Conservation (phyloP, 768 basidiomycete genomes). For the Trametes maxima region DNA sequence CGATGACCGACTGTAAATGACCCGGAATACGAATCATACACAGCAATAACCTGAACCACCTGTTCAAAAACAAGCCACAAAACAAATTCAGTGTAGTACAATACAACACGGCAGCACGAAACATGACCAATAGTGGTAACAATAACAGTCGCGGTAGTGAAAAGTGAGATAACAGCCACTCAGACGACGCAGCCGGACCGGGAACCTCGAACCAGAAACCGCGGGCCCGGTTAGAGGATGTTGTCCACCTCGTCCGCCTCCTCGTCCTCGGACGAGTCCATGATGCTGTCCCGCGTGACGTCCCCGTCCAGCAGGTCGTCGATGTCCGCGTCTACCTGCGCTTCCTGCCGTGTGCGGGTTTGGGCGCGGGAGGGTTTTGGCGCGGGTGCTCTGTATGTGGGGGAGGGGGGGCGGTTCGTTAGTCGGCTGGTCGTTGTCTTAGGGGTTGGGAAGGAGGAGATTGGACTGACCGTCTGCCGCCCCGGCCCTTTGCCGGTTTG, state of each 20-base stretch:
- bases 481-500: conserved; percentile 6
- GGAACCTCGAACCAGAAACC: too few species aligned
- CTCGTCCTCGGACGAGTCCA: conserved; percentile 45
- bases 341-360: conserved; percentile 6
- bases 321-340: conserved; percentile 19
- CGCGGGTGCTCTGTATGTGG: conserved; percentile 23
- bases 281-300: conserved; percentile 50
- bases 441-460: neutral
- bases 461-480: conserved; percentile 2
- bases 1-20: too few species aligned
- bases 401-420: too few species aligned
- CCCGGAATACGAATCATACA: too few species aligned
- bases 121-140: neutral
- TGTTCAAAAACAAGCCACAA: neutral
- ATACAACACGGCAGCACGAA: neutral
- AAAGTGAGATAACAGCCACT: too few species aligned
- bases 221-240: conserved; percentile 19
- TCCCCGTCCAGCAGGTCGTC: conserved; percentile 21
- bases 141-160: too few species aligned
- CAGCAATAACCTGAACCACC: too few species aligned
- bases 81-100: neutral
- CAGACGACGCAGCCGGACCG: too few species aligned
- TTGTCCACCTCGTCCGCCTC: conserved; percentile 43
- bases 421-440: too few species aligned
- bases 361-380: conserved; percentile 19